Conservation (phyloP, 176 grass and related monocot genomes). For the Neostapfia colusana region DNA sequence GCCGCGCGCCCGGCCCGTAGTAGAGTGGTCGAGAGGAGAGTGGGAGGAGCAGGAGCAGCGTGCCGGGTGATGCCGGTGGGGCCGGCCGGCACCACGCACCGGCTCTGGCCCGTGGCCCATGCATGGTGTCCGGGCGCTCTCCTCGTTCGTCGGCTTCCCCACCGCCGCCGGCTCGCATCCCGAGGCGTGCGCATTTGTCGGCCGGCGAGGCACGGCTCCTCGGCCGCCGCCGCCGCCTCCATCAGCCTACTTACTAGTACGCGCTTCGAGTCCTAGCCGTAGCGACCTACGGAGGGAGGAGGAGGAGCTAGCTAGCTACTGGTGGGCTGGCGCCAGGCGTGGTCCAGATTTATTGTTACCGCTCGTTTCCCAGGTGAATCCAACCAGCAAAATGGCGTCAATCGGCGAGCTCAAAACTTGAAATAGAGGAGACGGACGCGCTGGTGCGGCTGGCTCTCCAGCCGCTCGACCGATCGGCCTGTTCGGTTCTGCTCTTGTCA, state of each 20-base stretch:
- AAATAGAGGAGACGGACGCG: not conserved
- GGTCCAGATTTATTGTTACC: not conserved
- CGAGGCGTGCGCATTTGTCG: slow-evolving; percentile 36
- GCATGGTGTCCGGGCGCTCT: slow-evolving; percentile 9
- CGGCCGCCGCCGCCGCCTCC: slow-evolving; percentile 37
- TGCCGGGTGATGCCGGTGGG: slow-evolving; percentile 3
- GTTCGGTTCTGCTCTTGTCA: not conserved
- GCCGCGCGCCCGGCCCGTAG: too few relatives aligned
- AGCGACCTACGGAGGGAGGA: too few relatives aligned
- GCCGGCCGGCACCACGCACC: not conserved
- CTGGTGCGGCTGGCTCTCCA: not conserved
- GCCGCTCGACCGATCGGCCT: too few relatives aligned
- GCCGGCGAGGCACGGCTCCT: slow-evolving; percentile 6
- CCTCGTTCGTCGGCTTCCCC: not conserved
- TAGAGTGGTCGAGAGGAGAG: not conserved
- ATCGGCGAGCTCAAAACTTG: not conserved
- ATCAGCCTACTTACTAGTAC: not conserved
- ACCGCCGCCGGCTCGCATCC: slow-evolving; percentile 41
- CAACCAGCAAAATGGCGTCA: not conserved
- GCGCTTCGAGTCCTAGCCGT: not conserved
- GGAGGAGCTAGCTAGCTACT: not conserved
- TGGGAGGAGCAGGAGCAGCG: slow-evolving; percentile 1
- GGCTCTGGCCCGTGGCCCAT: slow-evolving; percentile 9
- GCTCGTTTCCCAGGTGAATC: slow-evolving; percentile 30
- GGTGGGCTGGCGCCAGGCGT: not conserved